Evolutionary conservation across 2,329 filamentous ascomycete species (phyloP).

Genomic region (Knufia petricola): DNA sequence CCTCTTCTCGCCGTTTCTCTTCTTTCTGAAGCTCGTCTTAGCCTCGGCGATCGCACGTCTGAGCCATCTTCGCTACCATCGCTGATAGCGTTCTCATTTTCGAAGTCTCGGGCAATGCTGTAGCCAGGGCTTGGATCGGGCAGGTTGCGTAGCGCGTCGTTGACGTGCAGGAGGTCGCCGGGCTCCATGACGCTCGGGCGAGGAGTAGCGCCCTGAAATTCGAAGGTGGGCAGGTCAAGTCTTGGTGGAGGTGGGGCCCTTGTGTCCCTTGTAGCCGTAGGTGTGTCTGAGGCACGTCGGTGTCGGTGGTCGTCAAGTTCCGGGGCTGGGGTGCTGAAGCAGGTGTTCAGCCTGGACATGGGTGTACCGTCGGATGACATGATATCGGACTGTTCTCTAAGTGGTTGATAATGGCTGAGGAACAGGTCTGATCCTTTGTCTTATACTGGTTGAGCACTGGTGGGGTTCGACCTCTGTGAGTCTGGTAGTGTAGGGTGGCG

Average conservation of each 20-base stretch:
- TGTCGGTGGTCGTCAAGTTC: conserved; percentile 74
- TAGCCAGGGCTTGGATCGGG: conserved; percentile 17
- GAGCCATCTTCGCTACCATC: conserved; percentile 38
- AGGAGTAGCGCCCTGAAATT: conserved; percentile 14
- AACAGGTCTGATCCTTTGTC: no score
- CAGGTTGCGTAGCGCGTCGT: conserved; percentile 14
- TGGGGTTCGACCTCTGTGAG: not conserved
- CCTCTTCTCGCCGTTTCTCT: conserved; percentile 18
- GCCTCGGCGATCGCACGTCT: conserved; percentile 24
- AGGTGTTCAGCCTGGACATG: conserved; percentile 53
- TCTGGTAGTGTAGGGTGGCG: not conserved
- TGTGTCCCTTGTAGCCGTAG: not conserved
- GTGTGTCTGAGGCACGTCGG: conserved; percentile 24
- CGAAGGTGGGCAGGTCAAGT: conserved; percentile 29
- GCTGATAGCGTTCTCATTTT: conserved; percentile 76
- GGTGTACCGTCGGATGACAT: conserved; percentile 44
- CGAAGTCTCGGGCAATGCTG: conserved; percentile 62
- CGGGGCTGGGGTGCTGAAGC: conserved; percentile 54
- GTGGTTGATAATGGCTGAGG: conserved; percentile 10
- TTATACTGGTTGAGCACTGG: not conserved
- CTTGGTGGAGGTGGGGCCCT: conserved; percentile 42
- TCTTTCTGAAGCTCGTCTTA: conserved; percentile 29
- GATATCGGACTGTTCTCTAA: conserved; percentile 7
- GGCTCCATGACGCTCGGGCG: conserved; percentile 28
- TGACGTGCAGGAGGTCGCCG: conserved; percentile 33